A percentile compares a stretch with the other conserved stretches of the same genome.
Conservation (phyloP, 192 early-diverging fungal species). For the Allomyces macrogynus region DNA sequence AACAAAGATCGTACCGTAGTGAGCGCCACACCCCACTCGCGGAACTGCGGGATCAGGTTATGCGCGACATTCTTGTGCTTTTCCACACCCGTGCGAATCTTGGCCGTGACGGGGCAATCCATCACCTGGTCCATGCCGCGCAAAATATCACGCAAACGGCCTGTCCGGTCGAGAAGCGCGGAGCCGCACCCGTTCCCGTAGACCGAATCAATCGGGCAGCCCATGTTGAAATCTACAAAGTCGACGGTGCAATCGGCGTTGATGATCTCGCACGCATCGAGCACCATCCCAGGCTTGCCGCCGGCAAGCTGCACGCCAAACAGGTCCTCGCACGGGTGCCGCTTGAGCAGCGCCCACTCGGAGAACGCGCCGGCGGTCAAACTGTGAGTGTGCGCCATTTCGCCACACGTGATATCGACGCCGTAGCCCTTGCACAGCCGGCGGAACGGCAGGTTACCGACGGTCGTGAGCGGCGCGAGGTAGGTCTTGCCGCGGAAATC, state of each 20-base stretch:
- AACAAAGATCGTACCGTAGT: conserved; percentile 22
- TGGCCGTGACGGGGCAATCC: conserved; percentile 72
- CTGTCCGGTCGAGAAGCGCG: conserved; percentile 46
- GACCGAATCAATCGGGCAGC: conserved; percentile 84
- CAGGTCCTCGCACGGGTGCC: conserved; percentile 67
- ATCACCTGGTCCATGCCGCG: conserved; percentile 45
- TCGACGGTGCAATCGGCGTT: conserved; percentile 51
- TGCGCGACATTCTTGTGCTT: conserved; percentile 42
- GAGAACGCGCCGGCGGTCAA: conserved; percentile 13
- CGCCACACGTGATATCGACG: conserved; percentile 89
- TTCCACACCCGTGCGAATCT: conserved; percentile 61
- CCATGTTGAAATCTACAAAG: conserved; percentile 92
- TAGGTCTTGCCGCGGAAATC: conserved; percentile 79
- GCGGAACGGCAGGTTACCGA: conserved; percentile 93
- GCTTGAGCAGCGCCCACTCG: conserved; percentile 65
- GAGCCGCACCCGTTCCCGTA: conserved; percentile 63
- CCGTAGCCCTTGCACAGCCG: conserved; percentile 83
- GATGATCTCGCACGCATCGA: conserved; percentile 47
- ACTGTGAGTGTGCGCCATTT: conserved; percentile 51
- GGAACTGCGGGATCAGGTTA: conserved; percentile 47
- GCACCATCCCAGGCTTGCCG: conserved; percentile 30
- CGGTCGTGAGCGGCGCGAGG: conserved; percentile 87
- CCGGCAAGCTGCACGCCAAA: conserved; percentile 86
- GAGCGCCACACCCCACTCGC: conserved; percentile 34
- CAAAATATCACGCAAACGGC: conserved; percentile 53